phyloP scores from a whole-genome alignment of 352 stramenopile genomes.

The Blastocystis sp. region DNA sequence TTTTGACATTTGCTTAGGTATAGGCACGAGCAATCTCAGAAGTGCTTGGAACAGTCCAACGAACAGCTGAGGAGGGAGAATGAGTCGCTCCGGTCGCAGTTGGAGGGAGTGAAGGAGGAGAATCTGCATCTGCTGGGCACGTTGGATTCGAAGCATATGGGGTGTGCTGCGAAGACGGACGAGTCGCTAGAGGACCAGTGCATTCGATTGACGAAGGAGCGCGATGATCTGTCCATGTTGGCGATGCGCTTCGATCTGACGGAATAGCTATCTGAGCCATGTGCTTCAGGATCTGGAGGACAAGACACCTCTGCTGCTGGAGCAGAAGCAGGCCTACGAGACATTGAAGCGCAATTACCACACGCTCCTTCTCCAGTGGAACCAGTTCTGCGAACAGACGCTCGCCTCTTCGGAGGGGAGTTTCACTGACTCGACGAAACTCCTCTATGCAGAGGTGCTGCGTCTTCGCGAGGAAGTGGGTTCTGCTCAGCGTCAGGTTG shows the following conservation, averaged over 20 bases:
- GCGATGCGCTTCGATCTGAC: neutral
- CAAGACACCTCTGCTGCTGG: conserved; percentile 19
- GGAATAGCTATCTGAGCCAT: neutral
- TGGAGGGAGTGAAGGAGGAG: conserved; percentile 7
- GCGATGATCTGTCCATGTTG: neutral
- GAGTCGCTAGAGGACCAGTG: neutral
- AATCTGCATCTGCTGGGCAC: conserved; percentile 26
- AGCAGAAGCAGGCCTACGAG: neutral
- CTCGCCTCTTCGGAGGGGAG: neutral
- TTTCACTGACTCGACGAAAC: neutral
- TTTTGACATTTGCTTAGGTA: no score
- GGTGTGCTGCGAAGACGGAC: neutral
- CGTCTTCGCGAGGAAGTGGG: neutral
- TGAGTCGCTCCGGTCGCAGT: neutral
- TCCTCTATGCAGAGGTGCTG: neutral
- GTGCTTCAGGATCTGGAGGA: conserved; percentile 50
- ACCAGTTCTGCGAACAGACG: neutral
- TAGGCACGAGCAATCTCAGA: no score
- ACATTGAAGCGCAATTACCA: conserved; percentile 20
- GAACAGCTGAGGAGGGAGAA: no score
- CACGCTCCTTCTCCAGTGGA: conserved; percentile 1
- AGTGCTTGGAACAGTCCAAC: no score
- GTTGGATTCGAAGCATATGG: neutral
- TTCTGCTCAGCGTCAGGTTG: neutral
- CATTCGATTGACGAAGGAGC: neutral